Evolutionary conservation across 176 grass and related monocot species (phyloP).

Genomic region (sorghum (Sorghum bicolor)): Sorghum_bicolor_NCBIv3 NC_012879.2:40001-40500

Average conservation of each 20-base stretch:
- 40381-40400: conserved; percentile 80
- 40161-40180: background rate
- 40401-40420: conserved; percentile 80
- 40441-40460: conserved; percentile 40
- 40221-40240: background rate
- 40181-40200: background rate
- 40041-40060: conserved; percentile 23
- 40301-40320: conserved; percentile 1
- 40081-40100: background rate
- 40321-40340: conserved; percentile 27
- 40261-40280: background rate
- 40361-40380: conserved; percentile 76
- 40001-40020: conserved; percentile 25
- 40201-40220: conserved; percentile 6
- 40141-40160: background rate
- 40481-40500: conserved; percentile 87
- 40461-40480: conserved; percentile 61
- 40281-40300: background rate
- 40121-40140: background rate
- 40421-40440: conserved; percentile 59
- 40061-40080: background rate
- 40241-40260: background rate
- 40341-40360: conserved; percentile 84
- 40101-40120: background rate
- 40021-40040: conserved; percentile 29